phyloP scores from a whole-genome alignment of 192 early-diverging fungal species.

The Coemansia umbellata region DNA sequence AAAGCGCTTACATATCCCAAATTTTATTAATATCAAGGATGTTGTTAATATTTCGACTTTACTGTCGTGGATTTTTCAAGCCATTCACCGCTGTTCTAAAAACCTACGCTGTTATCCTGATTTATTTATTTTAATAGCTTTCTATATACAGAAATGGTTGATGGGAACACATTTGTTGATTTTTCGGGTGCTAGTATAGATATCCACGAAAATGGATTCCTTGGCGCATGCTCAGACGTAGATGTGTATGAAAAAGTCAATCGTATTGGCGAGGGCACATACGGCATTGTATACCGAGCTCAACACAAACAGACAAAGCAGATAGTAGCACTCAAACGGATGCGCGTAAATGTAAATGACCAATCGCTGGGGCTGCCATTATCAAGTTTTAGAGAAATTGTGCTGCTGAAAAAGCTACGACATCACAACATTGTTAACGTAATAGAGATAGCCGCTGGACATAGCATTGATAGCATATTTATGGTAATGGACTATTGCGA shows the following conservation, averaged over 20 bases:
- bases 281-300: constrained; percentile 85
- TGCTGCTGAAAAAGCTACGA: constrained; percentile 59
- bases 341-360: constrained; percentile 55
- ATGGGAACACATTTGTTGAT: constrained; percentile 19
- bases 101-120: neutral
- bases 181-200: constrained; percentile 14
- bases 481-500: constrained; percentile 92
- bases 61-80: too few relatives aligned
- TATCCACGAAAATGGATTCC: constrained; percentile 48
- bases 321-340: constrained; percentile 62
- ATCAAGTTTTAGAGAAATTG: constrained; percentile 73
- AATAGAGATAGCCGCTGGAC: constrained; percentile 66
- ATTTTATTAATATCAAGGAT: too few relatives aligned
- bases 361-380: constrained; percentile 59
- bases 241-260: constrained; percentile 87
- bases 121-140: neutral
- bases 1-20: too few relatives aligned
- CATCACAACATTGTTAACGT: constrained; percentile 75
- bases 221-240: constrained; percentile 71
- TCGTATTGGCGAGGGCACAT: constrained; percentile 88
- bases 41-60: too few relatives aligned
- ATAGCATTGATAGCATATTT: constrained; percentile 71
- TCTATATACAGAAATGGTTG: neutral
- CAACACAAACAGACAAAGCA: constrained; percentile 45
- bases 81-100: too few relatives aligned